A percentile compares a stretch with the other conserved stretches of the same genome.
These are phyloP conservation scores for Taiwanofungus camphoratus DNA, from an alignment of 1,284 basidiomycete genomes.

Conservation along the genomic window DNA sequence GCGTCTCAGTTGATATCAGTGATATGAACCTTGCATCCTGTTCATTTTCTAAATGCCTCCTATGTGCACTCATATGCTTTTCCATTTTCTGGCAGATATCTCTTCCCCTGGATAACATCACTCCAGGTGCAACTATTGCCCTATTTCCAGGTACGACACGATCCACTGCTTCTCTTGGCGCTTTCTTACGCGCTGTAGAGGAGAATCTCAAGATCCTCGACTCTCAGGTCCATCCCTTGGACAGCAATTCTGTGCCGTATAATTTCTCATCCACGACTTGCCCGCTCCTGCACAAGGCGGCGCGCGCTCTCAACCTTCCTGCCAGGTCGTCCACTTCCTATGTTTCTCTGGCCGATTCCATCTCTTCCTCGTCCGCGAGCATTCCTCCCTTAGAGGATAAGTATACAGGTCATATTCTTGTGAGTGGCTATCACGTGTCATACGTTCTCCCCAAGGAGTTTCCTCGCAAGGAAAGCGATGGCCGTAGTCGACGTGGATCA, in stretches of 20 bases:
- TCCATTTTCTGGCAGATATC: slow-evolving; percentile 51
- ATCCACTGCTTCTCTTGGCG: neutral
- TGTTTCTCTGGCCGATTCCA: slow-evolving; percentile 42
- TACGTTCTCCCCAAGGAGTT: slow-evolving; percentile 72
- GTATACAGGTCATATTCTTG: slow-evolving; percentile 69
- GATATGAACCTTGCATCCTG: too few species aligned
- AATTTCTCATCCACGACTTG: slow-evolving; percentile 60
- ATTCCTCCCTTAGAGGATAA: slow-evolving; percentile 46
- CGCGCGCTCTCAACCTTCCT: slow-evolving; percentile 60
- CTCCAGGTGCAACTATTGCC: slow-evolving; percentile 60
- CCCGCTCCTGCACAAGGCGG: slow-evolving; percentile 62
- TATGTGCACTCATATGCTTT: too few species aligned
- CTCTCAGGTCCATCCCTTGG: slow-evolving; percentile 69
- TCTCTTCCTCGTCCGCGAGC: slow-evolving; percentile 31
- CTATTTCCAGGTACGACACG: slow-evolving; percentile 57
- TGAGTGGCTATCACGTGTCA: slow-evolving; percentile 70
- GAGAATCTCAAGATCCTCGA: slow-evolving; percentile 69
- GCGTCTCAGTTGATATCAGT: too few species aligned
- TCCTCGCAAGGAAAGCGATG: slow-evolving; percentile 36
- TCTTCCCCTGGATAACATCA: slow-evolving; percentile 56
- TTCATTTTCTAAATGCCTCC: too few species aligned
- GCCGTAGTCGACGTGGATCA: slow-evolving; percentile 17
- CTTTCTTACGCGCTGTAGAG: slow-evolving; percentile 38
- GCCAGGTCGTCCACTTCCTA: slow-evolving; percentile 55
- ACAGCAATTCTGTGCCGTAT: slow-evolving; percentile 63